phyloP scores from a whole-genome alignment of 2,329 filamentous ascomycete species.

The Pyrenochaeta sp. region DNA sequence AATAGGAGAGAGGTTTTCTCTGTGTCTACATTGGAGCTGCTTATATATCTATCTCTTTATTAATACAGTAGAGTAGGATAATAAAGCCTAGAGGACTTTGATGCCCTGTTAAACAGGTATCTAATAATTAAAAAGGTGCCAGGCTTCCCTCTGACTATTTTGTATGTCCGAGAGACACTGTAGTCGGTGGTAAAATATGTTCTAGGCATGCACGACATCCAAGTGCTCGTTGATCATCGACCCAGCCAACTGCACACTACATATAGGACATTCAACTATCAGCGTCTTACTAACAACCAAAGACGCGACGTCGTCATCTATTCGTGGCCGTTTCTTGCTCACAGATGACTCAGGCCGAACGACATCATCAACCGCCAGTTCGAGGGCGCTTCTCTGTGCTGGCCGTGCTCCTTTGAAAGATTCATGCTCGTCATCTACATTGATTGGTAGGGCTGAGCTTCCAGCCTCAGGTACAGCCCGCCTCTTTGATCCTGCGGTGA shows the following conservation, averaged over 20 bases:
- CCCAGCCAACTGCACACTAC: slow-evolving; percentile 36
- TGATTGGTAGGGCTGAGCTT: slow-evolving; percentile 11
- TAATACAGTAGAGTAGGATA: too few relatives aligned
- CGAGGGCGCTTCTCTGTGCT: slow-evolving; percentile 17
- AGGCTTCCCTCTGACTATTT: too few relatives aligned
- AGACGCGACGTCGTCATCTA: slow-evolving; percentile 12
- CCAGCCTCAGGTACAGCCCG: slow-evolving; percentile 14
- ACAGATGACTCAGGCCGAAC: slow-evolving; percentile 3
- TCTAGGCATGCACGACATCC: slow-evolving; percentile 38
- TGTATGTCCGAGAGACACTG: neutral
- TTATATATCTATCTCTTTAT: too few relatives aligned
- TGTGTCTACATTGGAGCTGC: too few relatives aligned
- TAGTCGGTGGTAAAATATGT: slow-evolving; percentile 6
- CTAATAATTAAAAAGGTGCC: too few relatives aligned
- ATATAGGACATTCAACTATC: slow-evolving; percentile 51
- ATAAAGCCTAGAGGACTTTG: too few relatives aligned
- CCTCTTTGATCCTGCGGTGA: slow-evolving; percentile 32
- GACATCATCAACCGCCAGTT: slow-evolving; percentile 7
- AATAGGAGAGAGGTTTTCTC: too few relatives aligned
- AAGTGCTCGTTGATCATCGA: slow-evolving; percentile 51
- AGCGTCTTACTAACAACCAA: slow-evolving; percentile 23
- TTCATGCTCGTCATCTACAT: slow-evolving; percentile 16
- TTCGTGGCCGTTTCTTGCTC: slow-evolving; percentile 30
- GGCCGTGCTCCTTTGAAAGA: slow-evolving; percentile 4
- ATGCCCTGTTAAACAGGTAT: too few relatives aligned